phyloP scores from a whole-genome alignment of 352 stramenopile genomes.

The Phytophthora melonis region DNA sequence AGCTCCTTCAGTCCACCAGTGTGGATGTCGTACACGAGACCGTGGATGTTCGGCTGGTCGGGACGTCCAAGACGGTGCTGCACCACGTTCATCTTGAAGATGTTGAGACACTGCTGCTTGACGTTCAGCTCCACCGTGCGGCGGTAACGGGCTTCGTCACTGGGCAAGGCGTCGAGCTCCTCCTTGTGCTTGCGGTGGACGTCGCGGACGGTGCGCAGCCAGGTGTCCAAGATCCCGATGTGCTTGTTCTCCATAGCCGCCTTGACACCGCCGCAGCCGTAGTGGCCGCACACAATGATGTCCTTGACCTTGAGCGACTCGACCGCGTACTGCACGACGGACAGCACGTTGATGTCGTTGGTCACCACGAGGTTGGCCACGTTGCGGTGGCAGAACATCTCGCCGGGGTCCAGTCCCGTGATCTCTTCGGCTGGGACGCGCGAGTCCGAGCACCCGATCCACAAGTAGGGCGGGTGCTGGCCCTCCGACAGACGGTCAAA shows the following conservation, averaged over 20 bases:
- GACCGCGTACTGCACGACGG: conserved; percentile 81
- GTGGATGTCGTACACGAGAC: conserved; percentile 78
- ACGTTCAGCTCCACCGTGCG: conserved; percentile 88
- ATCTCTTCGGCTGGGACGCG: conserved; percentile 89
- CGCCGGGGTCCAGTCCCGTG: conserved; percentile 78
- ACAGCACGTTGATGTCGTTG: conserved; percentile 79
- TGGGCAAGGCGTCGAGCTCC: conserved; percentile 39
- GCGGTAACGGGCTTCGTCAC: conserved; percentile 42
- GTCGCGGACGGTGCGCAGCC: conserved; percentile 92
- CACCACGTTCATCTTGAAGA: conserved; percentile 88
- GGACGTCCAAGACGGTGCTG: conserved; percentile 73
- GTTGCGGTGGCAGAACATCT: conserved; percentile 93
- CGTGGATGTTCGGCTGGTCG: conserved; percentile 78
- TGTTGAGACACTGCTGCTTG: conserved; percentile 86
- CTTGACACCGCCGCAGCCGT: conserved; percentile 90
- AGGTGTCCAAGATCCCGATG: conserved; percentile 89
- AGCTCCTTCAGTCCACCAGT: conserved; percentile 72
- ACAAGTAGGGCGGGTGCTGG: conserved; percentile 89
- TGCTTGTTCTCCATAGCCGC: conserved; percentile 87
- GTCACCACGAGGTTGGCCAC: conserved; percentile 79
- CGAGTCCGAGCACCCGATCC: conserved; percentile 91
- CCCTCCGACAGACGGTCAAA: conserved; percentile 69
- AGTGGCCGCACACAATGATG: conserved; percentile 93
- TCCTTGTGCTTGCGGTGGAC: conserved; percentile 43
- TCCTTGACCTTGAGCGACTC: conserved; percentile 91